Evolutionary conservation across 306 rosid genomes (phyloP), one percentile per base, ranked within the genome.

Genomic region (Medicago lupulina): DNA sequence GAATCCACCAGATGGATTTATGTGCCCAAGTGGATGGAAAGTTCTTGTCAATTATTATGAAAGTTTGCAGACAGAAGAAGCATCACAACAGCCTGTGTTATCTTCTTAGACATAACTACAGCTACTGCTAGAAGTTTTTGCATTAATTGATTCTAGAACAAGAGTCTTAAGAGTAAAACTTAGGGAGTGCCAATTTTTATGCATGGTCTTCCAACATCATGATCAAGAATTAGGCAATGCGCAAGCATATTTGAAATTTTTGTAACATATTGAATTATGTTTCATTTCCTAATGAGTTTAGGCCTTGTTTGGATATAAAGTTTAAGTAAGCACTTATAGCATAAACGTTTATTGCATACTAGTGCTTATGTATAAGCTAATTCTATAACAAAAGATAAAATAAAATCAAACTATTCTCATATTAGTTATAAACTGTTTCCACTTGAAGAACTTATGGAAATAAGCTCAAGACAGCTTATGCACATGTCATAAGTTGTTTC

Each of bases 1-100:
- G 86, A 86, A 83, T 84, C 99, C 97, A 19, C 99, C 99, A 0
- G 93, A 92, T 53, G 99, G 99, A 41, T 96, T 96, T 66, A 96
- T 96, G 99, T 96, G 98, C 63, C 98, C 98, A 11, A 79, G 87
- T 34, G 99, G 99, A 72, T 92, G 99, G 99, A 86, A 87, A 75
- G 99, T 92, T 75, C 90, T 96, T 47, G 98, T 92, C 39, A 80
- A 88, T 46, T 89, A 96, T 70, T 92, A 96, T 69, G 71, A 92
- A 86, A 86, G 96, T 85, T 86, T 92, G 86, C 97, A 96, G 75
- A 85, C 82, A 1, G 89, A 89, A 82, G 98, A 89, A 66, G 51
- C 87, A 25, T 67, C 86, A 6, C 84, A 66, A 71, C 93, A 90
- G 61, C 86, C 88, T 39, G 96, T 86, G 44, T 60, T 89, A 41